Conservation (phyloP, 1,284 basidiomycete species). For the Coniferiporia weirii region DNA sequence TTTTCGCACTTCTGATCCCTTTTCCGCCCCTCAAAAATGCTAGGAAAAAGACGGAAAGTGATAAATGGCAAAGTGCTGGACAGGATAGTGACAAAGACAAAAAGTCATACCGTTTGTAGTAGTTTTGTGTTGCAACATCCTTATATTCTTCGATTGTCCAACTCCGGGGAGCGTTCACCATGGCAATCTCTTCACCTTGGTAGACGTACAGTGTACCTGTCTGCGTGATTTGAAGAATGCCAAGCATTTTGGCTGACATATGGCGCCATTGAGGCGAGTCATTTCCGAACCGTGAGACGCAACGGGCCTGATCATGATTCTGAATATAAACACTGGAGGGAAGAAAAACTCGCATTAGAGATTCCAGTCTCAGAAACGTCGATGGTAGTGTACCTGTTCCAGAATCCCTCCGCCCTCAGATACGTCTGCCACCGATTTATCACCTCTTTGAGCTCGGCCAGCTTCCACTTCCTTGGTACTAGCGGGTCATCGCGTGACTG, state of each 20-base stretch:
- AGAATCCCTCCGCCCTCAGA: conserved; percentile 53
- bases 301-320: conserved; percentile 64
- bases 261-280: conserved; percentile 52
- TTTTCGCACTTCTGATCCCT: conserved; percentile 32
- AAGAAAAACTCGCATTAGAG: background rate
- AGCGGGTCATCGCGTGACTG: conserved; percentile 31
- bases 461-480: conserved; percentile 42
- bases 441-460: conserved; percentile 52
- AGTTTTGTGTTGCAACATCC: conserved; percentile 57
- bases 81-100: background rate
- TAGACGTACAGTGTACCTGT: conserved; percentile 69
- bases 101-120: conserved; percentile 34
- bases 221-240: conserved; percentile 55
- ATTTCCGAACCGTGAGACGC: conserved; percentile 61
- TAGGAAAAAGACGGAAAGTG: conserved; percentile 20
- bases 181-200: conserved; percentile 70
- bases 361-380: background rate
- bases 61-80: background rate
- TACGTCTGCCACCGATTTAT: conserved; percentile 57
- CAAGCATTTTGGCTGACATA: conserved; percentile 58
- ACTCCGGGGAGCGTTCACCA: conserved; percentile 58
- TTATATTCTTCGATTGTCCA: conserved; percentile 74
- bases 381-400: conserved; percentile 47
- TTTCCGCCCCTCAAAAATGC: conserved; percentile 37
- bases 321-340: conserved; percentile 49